Percentiles rank a stretch among this genome's conserved stretches.
phyloP scores from a whole-genome alignment of 2,329 filamentous ascomycete species.

The Hortaea werneckii region DNA sequence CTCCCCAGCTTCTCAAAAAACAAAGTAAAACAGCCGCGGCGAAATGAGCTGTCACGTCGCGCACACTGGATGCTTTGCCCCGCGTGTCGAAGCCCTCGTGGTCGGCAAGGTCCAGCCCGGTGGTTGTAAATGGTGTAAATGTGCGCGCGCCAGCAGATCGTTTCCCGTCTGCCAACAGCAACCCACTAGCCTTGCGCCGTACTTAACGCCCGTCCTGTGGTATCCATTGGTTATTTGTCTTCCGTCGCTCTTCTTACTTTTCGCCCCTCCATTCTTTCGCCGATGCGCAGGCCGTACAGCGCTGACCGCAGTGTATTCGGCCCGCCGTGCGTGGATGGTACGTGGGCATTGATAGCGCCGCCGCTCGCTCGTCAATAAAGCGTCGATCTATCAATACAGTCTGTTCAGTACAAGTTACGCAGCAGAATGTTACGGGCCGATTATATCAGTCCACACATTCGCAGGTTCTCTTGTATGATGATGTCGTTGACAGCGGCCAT shows the following conservation, averaged over 20 bases:
- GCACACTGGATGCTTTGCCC: too few relatives aligned
- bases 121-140: too few relatives aligned
- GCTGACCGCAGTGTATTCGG: not conserved
- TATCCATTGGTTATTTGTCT: not conserved
- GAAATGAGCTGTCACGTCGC: too few relatives aligned
- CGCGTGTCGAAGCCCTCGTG: too few relatives aligned
- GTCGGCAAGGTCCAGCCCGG: too few relatives aligned
- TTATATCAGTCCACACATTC: conserved; percentile 92
- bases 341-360: not conserved
- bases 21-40: too few relatives aligned
- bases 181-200: too few relatives aligned
- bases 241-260: not conserved
- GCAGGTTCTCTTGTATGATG: conserved; percentile 98
- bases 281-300: not conserved
- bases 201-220: not conserved
- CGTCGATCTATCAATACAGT: not conserved
- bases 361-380: not conserved
- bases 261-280: too few relatives aligned
- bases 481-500: conserved; percentile 99
- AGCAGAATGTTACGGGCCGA: conserved; percentile 1
- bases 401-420: not conserved
- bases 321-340: not conserved
- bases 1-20: too few relatives aligned
- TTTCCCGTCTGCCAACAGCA: too few relatives aligned
- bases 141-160: too few relatives aligned